phyloP scores from a whole-genome alignment of 305 asterid genomes.

The Fraxinus sp. region DNA sequence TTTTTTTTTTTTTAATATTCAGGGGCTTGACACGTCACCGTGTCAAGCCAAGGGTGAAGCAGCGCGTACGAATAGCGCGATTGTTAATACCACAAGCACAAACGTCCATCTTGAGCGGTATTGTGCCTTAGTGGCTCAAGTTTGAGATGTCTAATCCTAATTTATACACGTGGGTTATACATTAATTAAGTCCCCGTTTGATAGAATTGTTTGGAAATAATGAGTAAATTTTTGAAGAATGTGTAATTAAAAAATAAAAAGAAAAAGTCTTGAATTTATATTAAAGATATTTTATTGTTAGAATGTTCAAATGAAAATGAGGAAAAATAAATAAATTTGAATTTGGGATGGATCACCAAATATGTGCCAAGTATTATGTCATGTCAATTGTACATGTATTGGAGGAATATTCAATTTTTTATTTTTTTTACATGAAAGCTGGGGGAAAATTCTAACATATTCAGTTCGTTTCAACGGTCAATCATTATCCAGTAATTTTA shows the following conservation, averaged over 20 bases:
- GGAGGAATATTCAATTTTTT: neutral
- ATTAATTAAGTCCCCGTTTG: neutral
- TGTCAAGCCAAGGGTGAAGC: too few species aligned
- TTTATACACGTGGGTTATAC: too few species aligned
- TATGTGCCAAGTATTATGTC: neutral
- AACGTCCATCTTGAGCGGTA: neutral
- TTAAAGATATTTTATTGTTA: too few species aligned
- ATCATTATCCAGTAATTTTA: slow-evolving; percentile 29
- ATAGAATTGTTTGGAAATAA: neutral
- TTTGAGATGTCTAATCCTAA: neutral
- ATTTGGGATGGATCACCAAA: neutral
- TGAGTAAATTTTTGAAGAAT: neutral
- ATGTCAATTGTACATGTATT: neutral
- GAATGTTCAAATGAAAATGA: too few species aligned
- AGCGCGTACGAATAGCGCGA: too few species aligned
- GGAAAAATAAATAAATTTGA: neutral
- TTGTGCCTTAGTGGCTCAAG: neutral
- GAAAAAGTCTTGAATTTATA: too few species aligned
- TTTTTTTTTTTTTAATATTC: too few species aligned
- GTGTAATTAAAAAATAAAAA: too few species aligned
- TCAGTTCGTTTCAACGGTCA: slow-evolving; percentile 41
- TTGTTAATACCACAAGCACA: too few species aligned
- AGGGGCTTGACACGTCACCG: too few species aligned
- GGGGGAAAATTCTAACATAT: slow-evolving; percentile 24
- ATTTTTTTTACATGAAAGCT: neutral